Base-by-base conservation (phyloP, 306 rosid genomes). In the Astragalus glycyphyllos region DNA sequence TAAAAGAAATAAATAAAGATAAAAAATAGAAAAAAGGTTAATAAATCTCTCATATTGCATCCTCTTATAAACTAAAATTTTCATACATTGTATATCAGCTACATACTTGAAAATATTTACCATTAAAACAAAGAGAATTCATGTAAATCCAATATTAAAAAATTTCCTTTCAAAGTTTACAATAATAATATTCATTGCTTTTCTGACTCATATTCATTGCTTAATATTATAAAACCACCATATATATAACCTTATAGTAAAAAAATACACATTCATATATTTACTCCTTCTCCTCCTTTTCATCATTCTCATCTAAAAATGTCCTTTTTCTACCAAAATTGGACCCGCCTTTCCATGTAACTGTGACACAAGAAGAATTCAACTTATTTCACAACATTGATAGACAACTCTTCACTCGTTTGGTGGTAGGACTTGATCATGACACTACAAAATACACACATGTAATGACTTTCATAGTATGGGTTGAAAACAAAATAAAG, bases 381-480 rank as follows among this genome's bases (percentile, higher is more conserved):
- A 73, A 65, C 38, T 12, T 47, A 5, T 92, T 89, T n/a, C 89
- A 92, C 81, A 37, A 44, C 20, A 62, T 86, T 0, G 97, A 92
- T 45, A 82, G 97, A 4, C 46, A 35, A 2, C 85, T 92, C 3
- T 92, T n/a, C n/a, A 29, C 12, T 17, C 84, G 87, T 3, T 11
- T 92, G 58, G 76, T 87, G 6, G 70, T 71, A n/a, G 12, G 6
- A 11, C 78, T 89, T 0, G 42, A 78, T 1, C 91, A 84, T 0
- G 89, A 87, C n/a, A 71, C 85, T 0, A 62, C 79, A 0, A 77
- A 78, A 57, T 80, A 88, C 0, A 67, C 73, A 0, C 82, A 77
- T 1, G 72, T 89, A 13, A 84, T 89, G 89, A 86, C 86, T 2
- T 72, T 92, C 12, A 69, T 90, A 78, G 17, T 92, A 56, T 92